Conservation (phyloP, 2,329 filamentous ascomycete species). For the Calonectria pauciramosa region DNA sequence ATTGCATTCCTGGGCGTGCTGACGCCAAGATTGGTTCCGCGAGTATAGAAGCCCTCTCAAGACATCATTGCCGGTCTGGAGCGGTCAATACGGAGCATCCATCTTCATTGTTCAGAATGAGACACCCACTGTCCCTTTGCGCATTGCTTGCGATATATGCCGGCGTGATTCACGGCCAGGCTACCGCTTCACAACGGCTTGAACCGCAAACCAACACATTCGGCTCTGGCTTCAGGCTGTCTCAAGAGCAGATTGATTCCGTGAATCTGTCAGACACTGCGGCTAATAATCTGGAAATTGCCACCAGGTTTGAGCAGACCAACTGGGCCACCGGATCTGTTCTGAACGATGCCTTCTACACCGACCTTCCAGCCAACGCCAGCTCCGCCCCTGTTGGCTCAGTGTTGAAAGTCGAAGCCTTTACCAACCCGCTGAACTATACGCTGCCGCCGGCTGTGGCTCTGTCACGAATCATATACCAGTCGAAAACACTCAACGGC, state of each 20-base stretch:
- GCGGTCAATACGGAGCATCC: no score
- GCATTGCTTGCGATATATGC: neutral
- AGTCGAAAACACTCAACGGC: constrained; percentile 59
- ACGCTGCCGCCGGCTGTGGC: constrained; percentile 56
- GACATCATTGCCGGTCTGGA: neutral
- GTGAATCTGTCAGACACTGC: neutral
- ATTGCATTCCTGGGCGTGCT: neutral
- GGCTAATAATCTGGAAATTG: constrained; percentile 22
- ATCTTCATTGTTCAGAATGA: neutral
- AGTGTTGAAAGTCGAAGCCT: constrained; percentile 56
- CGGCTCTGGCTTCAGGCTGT: neutral
- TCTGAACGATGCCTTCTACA: constrained; percentile 8
- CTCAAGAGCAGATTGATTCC: neutral
- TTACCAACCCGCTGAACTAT: constrained; percentile 55
- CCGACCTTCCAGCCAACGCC: neutral
- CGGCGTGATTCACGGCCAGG: neutral
- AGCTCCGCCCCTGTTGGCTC: constrained; percentile 45
- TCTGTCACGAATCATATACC: constrained; percentile 64
- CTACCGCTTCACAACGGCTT: neutral
- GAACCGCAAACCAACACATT: neutral
- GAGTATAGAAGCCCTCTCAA: neutral
- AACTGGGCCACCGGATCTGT: constrained; percentile 29
- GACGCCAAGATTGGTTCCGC: neutral
- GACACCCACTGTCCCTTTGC: neutral
- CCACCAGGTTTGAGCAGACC: constrained; percentile 28